Base-by-base conservation (phyloP, 2,329 filamentous ascomycete species). In the Monosporascus sp. region DNA sequence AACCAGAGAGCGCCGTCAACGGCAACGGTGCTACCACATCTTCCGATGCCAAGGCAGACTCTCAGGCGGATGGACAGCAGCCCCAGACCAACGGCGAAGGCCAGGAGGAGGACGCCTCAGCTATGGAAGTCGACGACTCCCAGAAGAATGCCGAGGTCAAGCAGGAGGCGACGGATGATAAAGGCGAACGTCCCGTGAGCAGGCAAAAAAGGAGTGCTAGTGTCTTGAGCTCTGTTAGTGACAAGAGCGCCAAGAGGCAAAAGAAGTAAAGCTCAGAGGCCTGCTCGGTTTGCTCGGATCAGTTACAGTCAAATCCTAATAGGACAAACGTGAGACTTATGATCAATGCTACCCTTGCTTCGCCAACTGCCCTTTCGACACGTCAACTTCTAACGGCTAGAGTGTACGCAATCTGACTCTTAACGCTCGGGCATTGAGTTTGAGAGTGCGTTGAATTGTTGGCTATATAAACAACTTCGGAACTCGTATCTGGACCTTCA, bases 161-260 rank as follows among this genome's bases (percentile, higher is more conserved):
- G 34, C 61, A 66, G 54, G 62, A 58, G 1, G 59, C 63, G 9
- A 68, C 65, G 48, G 66, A 67, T 44, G 70, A 70, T 55, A 67
- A 64, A 37, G 61, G 57, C 17, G 54, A 51, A 11, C 64, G 70
- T 45, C 72, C 71, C 2, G 67, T 65, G 15, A 74, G 71, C 56
- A 75, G 66, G 0, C 85, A 88, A 58, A 95, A 95, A 74, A 81
- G 90, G 54, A 94, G 90, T 66, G 89, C 89, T 1, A 95, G 90
- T 68, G 89, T 91, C 34, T 68, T 95, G 50, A 93, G 89, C 67
- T 74, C 77, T 17, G 73, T 74, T 6, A 90, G 87, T 66, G 85
- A 90, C 54, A 82, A 81, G 70, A 82, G 77, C 59, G 63, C 70
- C 3, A 84, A 84, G 67, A 73, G 80, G 55, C 76, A 78, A 60